phyloP scores from a whole-genome alignment of 352 stramenopile genomes.

The Pythium rhizo-oryzae region DNA sequence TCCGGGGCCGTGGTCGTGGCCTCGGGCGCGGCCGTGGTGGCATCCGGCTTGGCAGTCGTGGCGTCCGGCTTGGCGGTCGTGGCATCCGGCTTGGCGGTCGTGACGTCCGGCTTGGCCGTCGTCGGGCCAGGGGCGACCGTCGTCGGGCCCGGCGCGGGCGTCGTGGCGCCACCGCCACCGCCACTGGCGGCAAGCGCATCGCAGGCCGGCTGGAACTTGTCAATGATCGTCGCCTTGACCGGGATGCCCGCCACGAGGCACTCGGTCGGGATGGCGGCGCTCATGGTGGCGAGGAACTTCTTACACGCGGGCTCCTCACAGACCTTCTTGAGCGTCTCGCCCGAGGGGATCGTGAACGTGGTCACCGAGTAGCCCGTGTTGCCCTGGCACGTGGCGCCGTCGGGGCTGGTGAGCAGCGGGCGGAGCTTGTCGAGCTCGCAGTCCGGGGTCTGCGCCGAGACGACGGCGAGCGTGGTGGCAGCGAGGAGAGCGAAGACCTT shows the following conservation, averaged over 20 bases:
- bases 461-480: constrained; percentile 9
- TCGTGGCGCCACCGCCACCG: not conserved
- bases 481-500: constrained; percentile 20
- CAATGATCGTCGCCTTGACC: constrained; percentile 16
- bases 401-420: not conserved
- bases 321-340: constrained; percentile 19
- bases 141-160: constrained; percentile 2
- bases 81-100: not conserved
- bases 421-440: constrained; percentile 10
- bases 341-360: constrained; percentile 12
- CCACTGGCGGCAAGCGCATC: not conserved
- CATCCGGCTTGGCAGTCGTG: not conserved
- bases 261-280: constrained; percentile 9
- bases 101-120: constrained; percentile 1
- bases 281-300: constrained; percentile 23
- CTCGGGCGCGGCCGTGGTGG: no score
- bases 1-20: not conserved
- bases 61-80: not conserved
- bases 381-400: constrained; percentile 4
- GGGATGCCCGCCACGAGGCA: not conserved
- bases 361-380: constrained; percentile 1
- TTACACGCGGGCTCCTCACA: constrained; percentile 31
- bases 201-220: constrained; percentile 17
- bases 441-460: constrained; percentile 2
- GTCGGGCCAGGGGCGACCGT: constrained; percentile 6